These are phyloP conservation scores for Flaveria bidentis DNA, from an alignment of 129 eudicot genomes.

Conservation along the genomic window DNA sequence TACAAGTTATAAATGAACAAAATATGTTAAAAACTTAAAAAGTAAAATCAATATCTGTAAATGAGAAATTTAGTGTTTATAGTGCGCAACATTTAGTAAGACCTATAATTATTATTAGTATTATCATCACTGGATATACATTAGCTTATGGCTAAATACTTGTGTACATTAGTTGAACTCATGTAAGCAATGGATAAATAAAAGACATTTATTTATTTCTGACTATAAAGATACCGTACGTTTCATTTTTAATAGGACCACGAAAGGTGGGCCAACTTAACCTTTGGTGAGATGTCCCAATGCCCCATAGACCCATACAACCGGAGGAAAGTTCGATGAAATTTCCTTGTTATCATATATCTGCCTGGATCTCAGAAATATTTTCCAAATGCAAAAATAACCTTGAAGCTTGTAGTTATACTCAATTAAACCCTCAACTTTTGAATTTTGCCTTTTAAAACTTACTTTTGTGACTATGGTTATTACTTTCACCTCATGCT, in stretches of 20 bases:
- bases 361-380: background rate
- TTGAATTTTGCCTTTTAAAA: background rate
- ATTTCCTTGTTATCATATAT: slow-evolving; percentile 29
- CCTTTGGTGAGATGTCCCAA: background rate
- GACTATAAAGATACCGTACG: background rate
- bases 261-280: slow-evolving; percentile 4
- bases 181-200: too few relatives aligned
- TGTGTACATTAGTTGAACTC: too few relatives aligned
- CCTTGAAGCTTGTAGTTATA: slow-evolving; percentile 12
- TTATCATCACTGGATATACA: too few relatives aligned
- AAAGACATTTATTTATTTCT: too few relatives aligned
- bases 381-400: background rate
- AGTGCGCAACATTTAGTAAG: too few relatives aligned
- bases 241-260: background rate
- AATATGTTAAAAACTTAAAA: too few relatives aligned
- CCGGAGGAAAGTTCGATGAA: slow-evolving; percentile 30
- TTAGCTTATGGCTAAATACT: too few relatives aligned
- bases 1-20: too few relatives aligned
- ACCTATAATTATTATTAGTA: too few relatives aligned
- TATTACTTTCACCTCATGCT: background rate
- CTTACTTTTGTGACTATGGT: background rate
- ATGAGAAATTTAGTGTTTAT: too few relatives aligned
- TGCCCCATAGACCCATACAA: background rate
- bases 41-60: too few relatives aligned
- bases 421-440: background rate